Conservation (phyloP, 1,139 yeast species). For the Geotrichum restrictum region DNA sequence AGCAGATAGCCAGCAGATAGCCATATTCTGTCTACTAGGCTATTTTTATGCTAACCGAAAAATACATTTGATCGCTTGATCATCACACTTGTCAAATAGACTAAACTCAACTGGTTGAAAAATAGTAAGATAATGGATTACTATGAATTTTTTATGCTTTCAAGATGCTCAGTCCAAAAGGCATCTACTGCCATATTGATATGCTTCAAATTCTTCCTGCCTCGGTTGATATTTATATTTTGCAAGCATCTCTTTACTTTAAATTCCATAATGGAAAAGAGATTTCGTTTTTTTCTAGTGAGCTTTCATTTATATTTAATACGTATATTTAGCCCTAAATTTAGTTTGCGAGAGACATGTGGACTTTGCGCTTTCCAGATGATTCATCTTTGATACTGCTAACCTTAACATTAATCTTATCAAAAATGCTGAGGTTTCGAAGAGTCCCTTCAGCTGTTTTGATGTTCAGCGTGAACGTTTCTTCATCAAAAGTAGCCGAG, state of each 20-base stretch:
- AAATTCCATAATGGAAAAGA: background rate
- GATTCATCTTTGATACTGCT: slow-evolving; percentile 77
- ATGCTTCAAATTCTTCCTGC: too few relatives aligned
- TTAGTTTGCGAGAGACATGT: slow-evolving; percentile 43
- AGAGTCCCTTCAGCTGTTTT: slow-evolving; percentile 43
- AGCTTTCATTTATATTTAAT: background rate
- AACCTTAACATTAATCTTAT: slow-evolving; percentile 77
- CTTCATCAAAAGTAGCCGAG: slow-evolving; percentile 71
- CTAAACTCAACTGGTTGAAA: too few relatives aligned
- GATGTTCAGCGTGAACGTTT: slow-evolving; percentile 64
- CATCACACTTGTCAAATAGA: too few relatives aligned
- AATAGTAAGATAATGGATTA: too few relatives aligned
- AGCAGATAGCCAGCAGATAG: too few relatives aligned
- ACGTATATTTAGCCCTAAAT: background rate
- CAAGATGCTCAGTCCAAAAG: too few relatives aligned
- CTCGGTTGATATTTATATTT: too few relatives aligned
- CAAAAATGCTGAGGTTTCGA: slow-evolving; percentile 65
- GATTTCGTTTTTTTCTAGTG: background rate
- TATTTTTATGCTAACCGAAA: too few relatives aligned
- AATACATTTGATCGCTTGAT: too few relatives aligned
- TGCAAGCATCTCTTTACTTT: background rate
- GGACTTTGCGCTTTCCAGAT: slow-evolving; percentile 92
- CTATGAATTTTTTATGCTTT: too few relatives aligned
- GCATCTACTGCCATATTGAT: too few relatives aligned
- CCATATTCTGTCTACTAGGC: too few relatives aligned